Evolutionary conservation across 2,329 filamentous ascomycete genomes (phyloP).

Genomic region (Knufia petricola): DNA sequence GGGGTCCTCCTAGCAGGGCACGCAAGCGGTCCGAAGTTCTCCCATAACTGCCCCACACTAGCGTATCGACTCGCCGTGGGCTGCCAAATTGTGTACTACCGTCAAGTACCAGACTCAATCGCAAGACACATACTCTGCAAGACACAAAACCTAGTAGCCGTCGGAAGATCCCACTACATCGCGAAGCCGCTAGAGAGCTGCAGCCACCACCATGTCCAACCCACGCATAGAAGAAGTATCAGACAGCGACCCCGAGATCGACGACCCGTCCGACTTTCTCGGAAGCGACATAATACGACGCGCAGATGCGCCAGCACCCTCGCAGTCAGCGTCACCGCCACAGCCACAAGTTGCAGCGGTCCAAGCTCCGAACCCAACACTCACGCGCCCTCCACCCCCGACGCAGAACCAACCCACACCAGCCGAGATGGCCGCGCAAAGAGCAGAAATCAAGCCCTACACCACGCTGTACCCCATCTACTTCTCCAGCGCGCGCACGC

Average conservation of each 20-base stretch:
- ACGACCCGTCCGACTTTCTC: slow-evolving; percentile 61
- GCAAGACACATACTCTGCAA: neutral
- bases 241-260: slow-evolving; percentile 83
- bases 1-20: too few relatives aligned
- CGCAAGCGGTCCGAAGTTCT: too few relatives aligned
- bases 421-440: slow-evolving; percentile 36
- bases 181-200: too few relatives aligned
- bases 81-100: too few relatives aligned
- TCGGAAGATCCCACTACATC: too few relatives aligned
- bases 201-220: slow-evolving; percentile 54
- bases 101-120: too few relatives aligned
- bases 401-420: slow-evolving; percentile 29
- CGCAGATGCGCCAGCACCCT: slow-evolving; percentile 25
- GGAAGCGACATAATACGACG: slow-evolving; percentile 33
- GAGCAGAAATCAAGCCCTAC: slow-evolving; percentile 59
- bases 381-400: slow-evolving; percentile 40
- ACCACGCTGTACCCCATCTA: slow-evolving; percentile 93
- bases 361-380: slow-evolving; percentile 30
- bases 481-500: slow-evolving; percentile 65
- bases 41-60: too few relatives aligned
- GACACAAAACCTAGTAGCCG: neutral
- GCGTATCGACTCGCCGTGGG: too few relatives aligned
- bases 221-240: slow-evolving; percentile 87
- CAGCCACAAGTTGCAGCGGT: too few relatives aligned
- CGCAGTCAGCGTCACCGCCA: too few relatives aligned